Conservation (phyloP, 2,329 filamentous ascomycete species). For the Chaetomiaceae sp. region DNA sequence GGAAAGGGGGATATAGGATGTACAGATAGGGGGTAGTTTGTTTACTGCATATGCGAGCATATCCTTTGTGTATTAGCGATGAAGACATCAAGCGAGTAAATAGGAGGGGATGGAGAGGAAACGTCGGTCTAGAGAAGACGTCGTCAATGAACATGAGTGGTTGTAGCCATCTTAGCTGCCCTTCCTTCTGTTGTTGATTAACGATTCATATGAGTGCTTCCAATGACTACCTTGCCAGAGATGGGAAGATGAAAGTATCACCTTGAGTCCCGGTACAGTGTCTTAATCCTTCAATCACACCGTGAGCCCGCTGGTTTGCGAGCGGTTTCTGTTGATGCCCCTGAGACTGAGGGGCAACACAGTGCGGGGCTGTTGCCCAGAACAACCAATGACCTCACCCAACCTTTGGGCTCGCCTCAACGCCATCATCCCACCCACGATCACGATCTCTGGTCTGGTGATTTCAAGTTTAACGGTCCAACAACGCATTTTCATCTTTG, state of each 20-base stretch:
- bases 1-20: too few species aligned
- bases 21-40: not conserved
- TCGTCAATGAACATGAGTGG: too few species aligned
- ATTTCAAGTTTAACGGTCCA: not conserved
- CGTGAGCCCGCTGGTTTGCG: not conserved
- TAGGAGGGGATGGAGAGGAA: not conserved
- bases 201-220: too few species aligned
- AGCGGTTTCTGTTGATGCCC: not conserved
- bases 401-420: not conserved
- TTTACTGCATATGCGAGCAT: not conserved
- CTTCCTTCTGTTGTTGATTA: too few species aligned
- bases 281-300: not conserved
- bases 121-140: too few species aligned
- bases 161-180: too few species aligned
- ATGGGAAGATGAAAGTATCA: too few species aligned
- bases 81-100: not conserved
- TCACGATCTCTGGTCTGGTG: not conserved
- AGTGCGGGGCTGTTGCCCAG: not conserved
- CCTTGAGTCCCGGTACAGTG: too few species aligned
- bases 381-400: slow-evolving; percentile 19
- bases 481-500: not conserved
- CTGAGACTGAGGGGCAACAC: slow-evolving; percentile 13
- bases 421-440: not conserved
- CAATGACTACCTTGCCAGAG: too few species aligned
- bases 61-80: not conserved